Percentiles rank a stretch among this genome's conserved stretches.
phyloP scores from a whole-genome alignment of 768 basidiomycete genomes.

The Porpolomopsis calyptriformis region DNA sequence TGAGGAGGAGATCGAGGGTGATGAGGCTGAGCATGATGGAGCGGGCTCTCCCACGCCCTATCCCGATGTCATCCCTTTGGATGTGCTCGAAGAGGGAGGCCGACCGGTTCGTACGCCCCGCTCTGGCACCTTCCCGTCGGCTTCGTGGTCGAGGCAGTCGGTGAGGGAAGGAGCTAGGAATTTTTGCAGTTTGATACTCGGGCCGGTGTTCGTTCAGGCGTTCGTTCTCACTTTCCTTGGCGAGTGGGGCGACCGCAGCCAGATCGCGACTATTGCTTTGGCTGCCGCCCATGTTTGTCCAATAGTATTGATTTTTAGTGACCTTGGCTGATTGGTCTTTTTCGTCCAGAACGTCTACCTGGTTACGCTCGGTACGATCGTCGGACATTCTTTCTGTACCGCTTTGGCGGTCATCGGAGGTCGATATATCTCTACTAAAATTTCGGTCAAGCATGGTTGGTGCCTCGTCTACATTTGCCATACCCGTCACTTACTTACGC shows the following conservation, averaged over 20 bases:
- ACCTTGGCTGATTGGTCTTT: background rate
- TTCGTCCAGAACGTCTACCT: slow-evolving; percentile 79
- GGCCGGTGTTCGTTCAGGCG: slow-evolving; percentile 91
- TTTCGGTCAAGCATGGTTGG: slow-evolving; percentile 90
- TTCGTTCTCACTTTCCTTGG: slow-evolving; percentile 96
- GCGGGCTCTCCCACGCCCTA: slow-evolving; percentile 25
- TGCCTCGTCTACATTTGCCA: slow-evolving; percentile 10
- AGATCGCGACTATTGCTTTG: slow-evolving; percentile 93
- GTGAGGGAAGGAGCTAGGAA: slow-evolving; percentile 61
- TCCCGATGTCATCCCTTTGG: slow-evolving; percentile 51
- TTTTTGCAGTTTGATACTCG: slow-evolving; percentile 71
- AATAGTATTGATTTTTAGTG: background rate
- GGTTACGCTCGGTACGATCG: slow-evolving; percentile 79
- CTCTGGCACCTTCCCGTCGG: slow-evolving; percentile 11
- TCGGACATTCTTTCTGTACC: slow-evolving; percentile 84
- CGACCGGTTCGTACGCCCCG: slow-evolving; percentile 8
- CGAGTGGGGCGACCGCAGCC: slow-evolving; percentile 97
- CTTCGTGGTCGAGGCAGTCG: slow-evolving; percentile 18
- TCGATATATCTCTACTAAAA: slow-evolving; percentile 83
- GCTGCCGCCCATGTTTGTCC: slow-evolving; percentile 81
- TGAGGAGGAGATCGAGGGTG: slow-evolving; percentile 88
- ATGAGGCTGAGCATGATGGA: slow-evolving; percentile 45
- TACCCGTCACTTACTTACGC: background rate
- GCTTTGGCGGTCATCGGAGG: slow-evolving; percentile 89
- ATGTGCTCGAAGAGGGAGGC: slow-evolving; percentile 66